Conservation (phyloP, 257 asterid species). For the Capsicum pubescens region DNA sequence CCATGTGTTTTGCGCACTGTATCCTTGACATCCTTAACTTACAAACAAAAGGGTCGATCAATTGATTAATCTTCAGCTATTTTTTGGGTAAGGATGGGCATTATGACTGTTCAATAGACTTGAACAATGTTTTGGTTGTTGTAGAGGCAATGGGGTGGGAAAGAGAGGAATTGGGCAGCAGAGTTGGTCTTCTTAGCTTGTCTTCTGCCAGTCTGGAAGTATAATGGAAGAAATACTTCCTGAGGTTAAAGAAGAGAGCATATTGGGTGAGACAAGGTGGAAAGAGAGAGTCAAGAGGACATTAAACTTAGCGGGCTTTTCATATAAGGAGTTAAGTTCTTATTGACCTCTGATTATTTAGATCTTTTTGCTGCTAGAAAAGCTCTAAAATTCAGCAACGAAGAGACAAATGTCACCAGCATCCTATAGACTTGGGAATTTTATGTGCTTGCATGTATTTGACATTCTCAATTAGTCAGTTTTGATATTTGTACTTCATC, state of each 20-base stretch:
- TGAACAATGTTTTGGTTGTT: background rate
- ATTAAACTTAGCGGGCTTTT: background rate
- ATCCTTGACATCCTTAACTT: background rate
- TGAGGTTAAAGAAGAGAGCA: background rate
- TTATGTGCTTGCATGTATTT: background rate
- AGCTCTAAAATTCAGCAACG: slow-evolving; percentile 7
- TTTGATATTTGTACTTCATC: background rate
- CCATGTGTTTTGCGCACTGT: background rate
- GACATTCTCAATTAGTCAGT: background rate
- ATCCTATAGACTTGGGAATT: background rate
- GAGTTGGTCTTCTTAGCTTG: background rate
- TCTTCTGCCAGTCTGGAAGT: background rate
- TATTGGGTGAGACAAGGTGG: background rate
- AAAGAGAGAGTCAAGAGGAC: background rate
- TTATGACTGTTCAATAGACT: background rate
- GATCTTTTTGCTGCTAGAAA: background rate
- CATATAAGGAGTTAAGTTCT: background rate
- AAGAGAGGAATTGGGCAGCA: background rate
- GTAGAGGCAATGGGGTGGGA: background rate
- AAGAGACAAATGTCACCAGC: background rate
- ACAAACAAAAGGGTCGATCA: background rate
- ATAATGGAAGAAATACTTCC: background rate
- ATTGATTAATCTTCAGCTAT: background rate
- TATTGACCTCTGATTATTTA: background rate
- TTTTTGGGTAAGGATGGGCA: background rate